phyloP scores from a whole-genome alignment of 768 basidiomycete genomes.

The Hericium erinaceus region DNA sequence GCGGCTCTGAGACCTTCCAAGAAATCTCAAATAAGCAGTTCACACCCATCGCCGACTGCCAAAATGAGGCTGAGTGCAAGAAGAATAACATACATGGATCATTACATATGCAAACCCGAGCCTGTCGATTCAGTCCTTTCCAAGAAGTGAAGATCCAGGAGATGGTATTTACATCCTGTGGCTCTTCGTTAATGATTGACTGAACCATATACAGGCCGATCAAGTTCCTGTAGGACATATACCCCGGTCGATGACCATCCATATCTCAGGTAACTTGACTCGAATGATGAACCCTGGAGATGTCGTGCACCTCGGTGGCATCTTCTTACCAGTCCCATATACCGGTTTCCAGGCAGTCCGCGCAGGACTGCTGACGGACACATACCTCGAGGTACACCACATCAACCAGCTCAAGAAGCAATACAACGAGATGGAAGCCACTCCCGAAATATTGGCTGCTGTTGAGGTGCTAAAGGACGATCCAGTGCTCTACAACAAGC shows the following conservation, averaged over 20 bases:
- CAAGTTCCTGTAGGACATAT: slow-evolving; percentile 99
- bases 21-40: slow-evolving; percentile 91
- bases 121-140: slow-evolving; percentile 94
- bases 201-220: slow-evolving; percentile 56
- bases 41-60: slow-evolving; percentile 80
- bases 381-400: slow-evolving; percentile 87
- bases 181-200: no score
- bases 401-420: slow-evolving; percentile 96
- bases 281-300: slow-evolving; percentile 93
- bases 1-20: slow-evolving; percentile 97
- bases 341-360: slow-evolving; percentile 96
- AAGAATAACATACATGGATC: slow-evolving; percentile 84
- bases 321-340: slow-evolving; percentile 96
- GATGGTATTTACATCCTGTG: slow-evolving; percentile 53
- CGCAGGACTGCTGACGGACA: slow-evolving; percentile 93
- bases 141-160: slow-evolving; percentile 99
- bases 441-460: slow-evolving; percentile 66
- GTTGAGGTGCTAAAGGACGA: slow-evolving; percentile 65
- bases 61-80: slow-evolving; percentile 76
- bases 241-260: slow-evolving; percentile 96
- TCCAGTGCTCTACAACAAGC: slow-evolving; percentile 74
- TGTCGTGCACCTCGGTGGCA: slow-evolving; percentile 89
- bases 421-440: slow-evolving; percentile 90
- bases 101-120: slow-evolving; percentile 96
- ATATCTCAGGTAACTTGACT: slow-evolving; percentile 83